Base-by-base conservation (phyloP, 495 filamentous ascomycete species). In the Xylaria bambusicola region DNA sequence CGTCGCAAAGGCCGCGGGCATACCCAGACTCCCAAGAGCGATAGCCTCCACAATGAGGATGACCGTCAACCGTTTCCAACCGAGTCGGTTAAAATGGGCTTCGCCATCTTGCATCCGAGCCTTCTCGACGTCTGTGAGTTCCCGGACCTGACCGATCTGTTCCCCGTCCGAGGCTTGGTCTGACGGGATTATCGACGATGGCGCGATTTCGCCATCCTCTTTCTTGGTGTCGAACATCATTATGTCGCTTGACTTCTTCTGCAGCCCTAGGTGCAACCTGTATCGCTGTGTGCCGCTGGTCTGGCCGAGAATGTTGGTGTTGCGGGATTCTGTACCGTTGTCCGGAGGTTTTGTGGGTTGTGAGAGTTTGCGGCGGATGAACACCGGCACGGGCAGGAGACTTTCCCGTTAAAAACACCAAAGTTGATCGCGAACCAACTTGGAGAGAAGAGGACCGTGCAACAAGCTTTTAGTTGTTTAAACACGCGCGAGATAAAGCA, bases 31-130 rank as follows among this genome's bases (percentile, higher is more conserved):
- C 46, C 87, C 87, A n/a, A 89, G 79, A 5, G 86, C 86, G 38
- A 90, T 86, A n/a, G 86, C 87, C 66, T 88, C 86, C 50, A 87
- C 87, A 65, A 90, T 86, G 72, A 90, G 82, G 54, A 89, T 78
- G 15, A 79, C 64, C 6, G 77, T 80, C 23, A 81, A 71, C 20
- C 78, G 77, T 56, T 79, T 80, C 77, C 77, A 80, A 44, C 77
- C 77, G 51, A 80, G 69, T 29, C 71, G 62, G 36, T 77, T 67
- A 64, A 80, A 81, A 18, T 75, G 67, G 26, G 67, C 71, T 35
- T 62, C 66, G 31, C 74, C 76, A 45, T 71, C 65, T 50, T 66
- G 70, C 53, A 56, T 67, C 66, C 70, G 75, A 56, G 71, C 74
- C 66, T 67, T 63, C 56, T 77, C 76, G 46, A 64, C 63, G 26